Evolutionary conservation across 495 filamentous ascomycete genomes (phyloP), one percentile per base, ranked within the genome.

Genomic region (Penicillium lividum): DNA sequence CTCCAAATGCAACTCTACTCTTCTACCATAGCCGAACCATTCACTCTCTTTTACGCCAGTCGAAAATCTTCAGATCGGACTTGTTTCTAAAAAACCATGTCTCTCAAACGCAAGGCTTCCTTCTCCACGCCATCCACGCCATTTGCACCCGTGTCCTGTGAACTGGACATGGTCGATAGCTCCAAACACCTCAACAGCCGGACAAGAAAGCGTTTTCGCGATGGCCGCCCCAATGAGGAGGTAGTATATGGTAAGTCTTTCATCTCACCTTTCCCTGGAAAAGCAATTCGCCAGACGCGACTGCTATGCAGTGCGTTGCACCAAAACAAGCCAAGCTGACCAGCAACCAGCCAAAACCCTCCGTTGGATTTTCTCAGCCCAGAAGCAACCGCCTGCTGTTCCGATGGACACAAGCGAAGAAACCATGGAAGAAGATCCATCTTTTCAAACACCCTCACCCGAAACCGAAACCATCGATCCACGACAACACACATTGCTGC

Each of bases 101-200:
- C 77, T 44, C 72, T 77, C 67, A 82, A 82, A 64, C 80, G 79
- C 60, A 82, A 82, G 58, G 76, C 77, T 49, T 80, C 78, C 1
- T 75, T 71, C 53, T 62, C 73, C 9, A 65, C 63, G 25, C 61
- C 70, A 18, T 73, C 67, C 48, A 74, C 72, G 30, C 73, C 59
- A 40, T 63, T 53, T 29, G 51, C 61, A 6, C 72, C 74, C 22
- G 65, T 66, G 54, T 68, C 61, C 15, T 66, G 60, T 22, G 62
- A 61, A 42, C 60, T 61, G 53, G 64, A 63, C 42, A 60, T 69
- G 51, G 59, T 68, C 40, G 68, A 69, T 48, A 62, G 61, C 29
- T 72, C 75, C 18, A 69, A 73, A 38, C 72, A 82, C 59, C 71
- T 81, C 16, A 66, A 80, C 58, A 80, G 77, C 53, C 77, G 80